phyloP scores from a whole-genome alignment of 2,329 filamentous ascomycete genomes.

The Epichloe amarillans region DNA sequence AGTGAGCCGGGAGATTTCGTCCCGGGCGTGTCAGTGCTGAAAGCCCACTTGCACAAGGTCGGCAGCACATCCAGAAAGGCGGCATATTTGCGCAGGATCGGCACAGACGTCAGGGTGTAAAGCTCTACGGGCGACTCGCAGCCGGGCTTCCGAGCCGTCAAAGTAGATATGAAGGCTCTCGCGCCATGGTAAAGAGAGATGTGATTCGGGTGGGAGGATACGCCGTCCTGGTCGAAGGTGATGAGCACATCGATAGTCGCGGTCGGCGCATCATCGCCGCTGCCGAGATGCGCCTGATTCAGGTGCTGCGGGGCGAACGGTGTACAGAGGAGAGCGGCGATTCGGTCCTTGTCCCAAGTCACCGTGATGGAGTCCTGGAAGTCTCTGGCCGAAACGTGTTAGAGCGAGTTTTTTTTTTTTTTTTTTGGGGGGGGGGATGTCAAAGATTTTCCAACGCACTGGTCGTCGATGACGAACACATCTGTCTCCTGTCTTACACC shows the following conservation, averaged over 20 bases:
- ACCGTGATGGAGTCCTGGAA: constrained; percentile 85
- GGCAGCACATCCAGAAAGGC: constrained; percentile 62
- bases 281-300: constrained; percentile 20
- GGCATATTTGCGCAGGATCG: constrained; percentile 66
- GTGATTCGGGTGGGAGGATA: constrained; percentile 90
- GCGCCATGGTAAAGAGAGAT: constrained; percentile 78
- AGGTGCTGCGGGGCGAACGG: constrained; percentile 57
- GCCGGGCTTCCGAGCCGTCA: constrained; percentile 51
- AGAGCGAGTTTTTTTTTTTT: no score
- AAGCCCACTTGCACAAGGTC: constrained; percentile 42
- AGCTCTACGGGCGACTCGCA: constrained; percentile 65
- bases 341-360: constrained; percentile 58
- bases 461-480: constrained; percentile 72
- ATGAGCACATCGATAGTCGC: constrained; percentile 66
- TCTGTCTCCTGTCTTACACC: constrained; percentile 65
- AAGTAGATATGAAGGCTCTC: constrained; percentile 51
- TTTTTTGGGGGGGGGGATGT: no score
- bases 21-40: constrained; percentile 32
- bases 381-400: constrained; percentile 20
- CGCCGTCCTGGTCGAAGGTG: constrained; percentile 74
- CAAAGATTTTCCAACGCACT: constrained; percentile 28
- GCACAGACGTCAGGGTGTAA: constrained; percentile 69
- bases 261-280: constrained; percentile 21
- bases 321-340: constrained; percentile 55
- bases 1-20: constrained; percentile 27